These are phyloP conservation scores for Hirschioporus abietinus DNA, from an alignment of 768 basidiomycete genomes.

Conservation along the genomic window DNA sequence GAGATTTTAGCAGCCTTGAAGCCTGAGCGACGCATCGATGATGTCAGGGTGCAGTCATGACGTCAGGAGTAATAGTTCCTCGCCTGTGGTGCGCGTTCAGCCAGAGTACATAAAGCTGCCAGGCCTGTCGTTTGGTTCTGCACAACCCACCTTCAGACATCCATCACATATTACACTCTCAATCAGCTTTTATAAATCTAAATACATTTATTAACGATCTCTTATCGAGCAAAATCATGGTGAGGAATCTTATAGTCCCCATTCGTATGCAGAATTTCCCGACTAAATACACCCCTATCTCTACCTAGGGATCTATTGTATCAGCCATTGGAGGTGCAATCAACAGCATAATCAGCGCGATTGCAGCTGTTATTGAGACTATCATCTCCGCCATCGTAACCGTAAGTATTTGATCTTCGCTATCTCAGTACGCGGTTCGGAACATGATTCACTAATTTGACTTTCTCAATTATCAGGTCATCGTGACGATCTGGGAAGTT, in stretches of 20 bases:
- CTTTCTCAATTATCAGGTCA: conserved; percentile 34
- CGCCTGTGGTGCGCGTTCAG: not conserved
- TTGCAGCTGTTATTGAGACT: conserved; percentile 53
- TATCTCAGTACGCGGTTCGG: not conserved
- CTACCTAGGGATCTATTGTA: conserved; percentile 50
- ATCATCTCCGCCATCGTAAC: conserved; percentile 54
- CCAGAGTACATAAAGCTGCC: not conserved
- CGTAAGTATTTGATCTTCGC: conserved; percentile 31
- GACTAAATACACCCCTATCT: not conserved
- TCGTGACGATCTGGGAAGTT: conserved; percentile 60
- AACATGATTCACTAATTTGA: not conserved
- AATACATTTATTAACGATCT: not conserved
- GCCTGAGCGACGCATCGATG: not conserved
- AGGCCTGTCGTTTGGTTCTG: not conserved
- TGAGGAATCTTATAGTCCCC: not conserved
- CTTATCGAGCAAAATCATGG: not conserved
- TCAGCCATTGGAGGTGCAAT: conserved; percentile 62
- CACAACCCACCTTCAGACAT: not conserved
- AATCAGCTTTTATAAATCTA: not conserved
- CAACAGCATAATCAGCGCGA: conserved; percentile 53
- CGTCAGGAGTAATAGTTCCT: not conserved
- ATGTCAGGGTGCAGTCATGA: not conserved
- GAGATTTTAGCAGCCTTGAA: too few relatives aligned
- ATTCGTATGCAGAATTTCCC: not conserved
- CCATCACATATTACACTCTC: not conserved